Percentiles rank a stretch among this genome's conserved stretches.
phyloP scores from a whole-genome alignment of 1,139 yeast species.

The Suhomyces bribrorum region DNA sequence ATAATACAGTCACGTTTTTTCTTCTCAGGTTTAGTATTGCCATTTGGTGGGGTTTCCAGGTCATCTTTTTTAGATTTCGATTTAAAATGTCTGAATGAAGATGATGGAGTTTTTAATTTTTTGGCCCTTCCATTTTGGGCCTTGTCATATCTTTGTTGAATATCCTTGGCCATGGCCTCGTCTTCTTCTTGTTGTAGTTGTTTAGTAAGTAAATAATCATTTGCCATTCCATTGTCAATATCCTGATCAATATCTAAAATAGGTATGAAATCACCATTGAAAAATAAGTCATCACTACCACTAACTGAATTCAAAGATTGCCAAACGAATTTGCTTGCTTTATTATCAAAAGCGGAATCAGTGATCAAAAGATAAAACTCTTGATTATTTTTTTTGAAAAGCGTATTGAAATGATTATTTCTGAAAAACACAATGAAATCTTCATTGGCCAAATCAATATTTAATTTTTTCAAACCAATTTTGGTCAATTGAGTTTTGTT shows the following conservation, averaged over 20 bases:
- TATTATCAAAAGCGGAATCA: constrained; percentile 60
- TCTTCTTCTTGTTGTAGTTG: constrained; percentile 68
- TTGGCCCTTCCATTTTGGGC: constrained; percentile 2
- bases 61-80: constrained; percentile 3
- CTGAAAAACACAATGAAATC: constrained; percentile 69
- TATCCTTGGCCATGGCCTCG: constrained; percentile 47
- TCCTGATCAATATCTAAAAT: constrained; percentile 28
- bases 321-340: constrained; percentile 64
- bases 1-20: constrained; percentile 17
- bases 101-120: background rate
- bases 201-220: constrained; percentile 49
- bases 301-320: constrained; percentile 65
- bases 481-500: constrained; percentile 73
- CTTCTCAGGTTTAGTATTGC: constrained; percentile 3
- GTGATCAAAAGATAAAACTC: constrained; percentile 66
- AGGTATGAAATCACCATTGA: constrained; percentile 59
- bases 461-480: constrained; percentile 54
- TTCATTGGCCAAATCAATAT: constrained; percentile 38
- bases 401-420: constrained; percentile 80
- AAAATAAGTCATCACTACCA: constrained; percentile 69
- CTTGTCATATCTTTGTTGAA: constrained; percentile 36
- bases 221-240: constrained; percentile 18
- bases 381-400: constrained; percentile 53
- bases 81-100: constrained; percentile 2
- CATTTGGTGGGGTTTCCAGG: background rate